These are phyloP conservation scores for Scenedesmus sp. DNA, from an alignment of 163 green algal genomes.

Conservation along the genomic window DNA sequence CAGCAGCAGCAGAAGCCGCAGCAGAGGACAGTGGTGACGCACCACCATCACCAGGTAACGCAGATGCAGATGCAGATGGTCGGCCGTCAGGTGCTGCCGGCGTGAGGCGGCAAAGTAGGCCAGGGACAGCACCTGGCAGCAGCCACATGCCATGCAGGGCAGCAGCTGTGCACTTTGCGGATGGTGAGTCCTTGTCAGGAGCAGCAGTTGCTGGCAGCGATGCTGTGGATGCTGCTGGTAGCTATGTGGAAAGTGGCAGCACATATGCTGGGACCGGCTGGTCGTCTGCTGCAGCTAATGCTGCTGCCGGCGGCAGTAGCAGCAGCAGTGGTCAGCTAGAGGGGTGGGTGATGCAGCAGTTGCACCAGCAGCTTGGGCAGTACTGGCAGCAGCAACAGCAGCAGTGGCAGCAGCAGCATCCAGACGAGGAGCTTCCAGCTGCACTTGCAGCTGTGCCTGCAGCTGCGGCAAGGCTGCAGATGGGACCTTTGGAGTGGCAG, in stretches of 20 bases:
- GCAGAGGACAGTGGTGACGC: background rate
- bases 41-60: background rate
- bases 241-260: background rate
- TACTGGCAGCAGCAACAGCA: conserved; percentile 15
- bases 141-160: background rate
- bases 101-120: background rate
- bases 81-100: background rate
- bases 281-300: background rate
- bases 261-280: background rate
- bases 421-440: background rate
- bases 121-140: background rate
- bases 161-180: background rate
- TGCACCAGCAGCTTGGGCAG: background rate
- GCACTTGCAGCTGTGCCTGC: background rate
- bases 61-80: background rate
- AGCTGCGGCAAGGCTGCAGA: background rate
- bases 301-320: background rate
- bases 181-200: background rate
- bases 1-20: conserved; percentile 3
- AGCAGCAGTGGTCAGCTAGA: background rate
- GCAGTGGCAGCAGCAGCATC: conserved; percentile 31
- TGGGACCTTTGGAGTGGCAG: background rate
- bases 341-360: background rate
- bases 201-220: background rate
- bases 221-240: background rate